Evolutionary conservation across 768 basidiomycete genomes (phyloP).

Genomic region (Leucocoprinus birnbaumii): DNA sequence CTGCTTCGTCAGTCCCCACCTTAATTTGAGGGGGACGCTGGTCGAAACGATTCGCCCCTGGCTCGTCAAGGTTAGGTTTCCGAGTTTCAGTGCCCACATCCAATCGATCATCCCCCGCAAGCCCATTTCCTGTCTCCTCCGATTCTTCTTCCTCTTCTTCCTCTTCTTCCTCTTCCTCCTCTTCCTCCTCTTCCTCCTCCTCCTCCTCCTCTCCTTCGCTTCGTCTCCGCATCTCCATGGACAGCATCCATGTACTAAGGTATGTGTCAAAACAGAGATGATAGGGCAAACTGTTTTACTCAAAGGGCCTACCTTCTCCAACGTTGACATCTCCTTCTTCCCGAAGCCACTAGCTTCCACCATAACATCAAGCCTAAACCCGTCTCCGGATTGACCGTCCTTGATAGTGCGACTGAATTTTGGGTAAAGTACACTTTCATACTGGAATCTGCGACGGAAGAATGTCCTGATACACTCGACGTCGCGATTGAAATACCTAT

Average conservation of each 20-base stretch:
- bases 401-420: conserved; percentile 68
- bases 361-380: conserved; percentile 84
- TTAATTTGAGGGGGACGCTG: background rate
- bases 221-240: conserved; percentile 19
- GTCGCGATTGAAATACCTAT: conserved; percentile 99
- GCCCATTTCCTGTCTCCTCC: conserved; percentile 32
- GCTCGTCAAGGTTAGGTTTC: background rate
- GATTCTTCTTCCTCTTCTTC: conserved; percentile 3
- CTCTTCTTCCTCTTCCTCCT: conserved; percentile 23
- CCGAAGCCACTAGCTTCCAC: conserved; percentile 95
- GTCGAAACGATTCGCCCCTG: background rate
- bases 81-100: background rate
- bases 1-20: background rate
- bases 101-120: background rate
- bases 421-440: conserved; percentile 89
- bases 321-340: conserved; percentile 71
- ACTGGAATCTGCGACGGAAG: conserved; percentile 87
- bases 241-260: conserved; percentile 66
- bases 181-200: conserved; percentile 32
- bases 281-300: conserved; percentile 16
- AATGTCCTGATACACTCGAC: conserved; percentile 95
- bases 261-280: conserved; percentile 1
- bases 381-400: conserved; percentile 38
- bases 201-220: conserved; percentile 30
- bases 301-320: conserved; percentile 73